phyloP scores from a whole-genome alignment of 805 yeast species.

The Suhomyces faveliae region DNA sequence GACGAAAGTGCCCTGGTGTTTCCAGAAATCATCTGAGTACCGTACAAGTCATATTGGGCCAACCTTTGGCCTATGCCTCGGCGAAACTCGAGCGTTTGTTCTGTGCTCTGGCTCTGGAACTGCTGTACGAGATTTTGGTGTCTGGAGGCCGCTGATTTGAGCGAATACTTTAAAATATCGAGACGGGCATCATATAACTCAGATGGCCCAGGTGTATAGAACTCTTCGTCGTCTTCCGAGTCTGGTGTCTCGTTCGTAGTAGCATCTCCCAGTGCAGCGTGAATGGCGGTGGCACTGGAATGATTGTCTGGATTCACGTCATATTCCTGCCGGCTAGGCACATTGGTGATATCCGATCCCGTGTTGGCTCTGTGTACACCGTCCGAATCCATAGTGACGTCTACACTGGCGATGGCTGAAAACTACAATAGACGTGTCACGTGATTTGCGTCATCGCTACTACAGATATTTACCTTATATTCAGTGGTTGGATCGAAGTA shows the following conservation, averaged over 20 bases:
- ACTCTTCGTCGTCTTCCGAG: constrained; percentile 69
- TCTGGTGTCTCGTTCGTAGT: constrained; percentile 11
- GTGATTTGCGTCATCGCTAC: not conserved
- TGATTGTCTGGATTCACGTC: not conserved
- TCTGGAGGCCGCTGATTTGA: constrained; percentile 45
- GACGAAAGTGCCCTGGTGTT: constrained; percentile 68
- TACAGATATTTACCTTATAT: too few relatives aligned
- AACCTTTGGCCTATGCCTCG: constrained; percentile 39
- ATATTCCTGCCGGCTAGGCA: not conserved
- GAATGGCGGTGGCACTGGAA: too few relatives aligned
- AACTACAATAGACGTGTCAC: not conserved
- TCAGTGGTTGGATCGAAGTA: constrained; percentile 41
- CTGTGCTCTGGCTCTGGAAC: constrained; percentile 30
- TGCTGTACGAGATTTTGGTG: constrained; percentile 29
- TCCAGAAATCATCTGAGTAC: constrained; percentile 61
- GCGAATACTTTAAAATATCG: constrained; percentile 51
- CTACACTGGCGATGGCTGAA: not conserved
- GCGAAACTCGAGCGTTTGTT: constrained; percentile 46
- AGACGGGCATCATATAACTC: constrained; percentile 53
- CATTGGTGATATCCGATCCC: not conserved
- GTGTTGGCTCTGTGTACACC: not conserved
- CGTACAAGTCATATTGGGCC: constrained; percentile 44
- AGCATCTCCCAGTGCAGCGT: too few relatives aligned
- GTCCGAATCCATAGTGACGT: not conserved
- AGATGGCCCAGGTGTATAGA: constrained; percentile 74